Percentiles rank a stretch among this genome's conserved stretches.
phyloP scores from a whole-genome alignment of 2,329 filamentous ascomycete genomes.

The Talaromyces marneffei region DNA sequence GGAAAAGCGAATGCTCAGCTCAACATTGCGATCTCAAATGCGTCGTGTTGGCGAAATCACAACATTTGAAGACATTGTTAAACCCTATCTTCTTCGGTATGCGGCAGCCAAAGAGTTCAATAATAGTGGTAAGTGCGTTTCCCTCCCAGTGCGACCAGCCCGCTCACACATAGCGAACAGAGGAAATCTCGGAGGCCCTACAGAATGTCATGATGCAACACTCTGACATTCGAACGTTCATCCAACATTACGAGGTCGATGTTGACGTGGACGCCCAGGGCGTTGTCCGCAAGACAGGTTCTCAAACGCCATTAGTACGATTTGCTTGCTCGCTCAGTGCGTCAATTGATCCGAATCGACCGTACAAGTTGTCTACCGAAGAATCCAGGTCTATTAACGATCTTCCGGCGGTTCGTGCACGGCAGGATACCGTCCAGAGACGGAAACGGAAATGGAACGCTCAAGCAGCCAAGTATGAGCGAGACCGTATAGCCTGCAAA shows the following conservation, averaged over 20 bases:
- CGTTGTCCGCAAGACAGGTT: constrained; percentile 20
- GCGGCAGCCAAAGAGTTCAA: constrained; percentile 34
- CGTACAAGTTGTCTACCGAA: constrained; percentile 20
- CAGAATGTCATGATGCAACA: constrained; percentile 24
- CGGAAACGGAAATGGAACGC: constrained; percentile 17
- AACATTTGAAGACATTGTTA: constrained; percentile 27
- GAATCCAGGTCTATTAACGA: constrained; percentile 24
- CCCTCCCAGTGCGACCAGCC: background rate
- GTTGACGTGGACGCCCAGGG: constrained; percentile 24
- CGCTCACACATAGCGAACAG: constrained; percentile 12
- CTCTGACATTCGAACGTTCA: constrained; percentile 23
- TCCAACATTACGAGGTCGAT: constrained; percentile 24
- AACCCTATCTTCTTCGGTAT: constrained; percentile 33
- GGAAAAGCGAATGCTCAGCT: constrained; percentile 22
- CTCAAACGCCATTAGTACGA: constrained; percentile 21
- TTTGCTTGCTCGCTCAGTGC: constrained; percentile 25
- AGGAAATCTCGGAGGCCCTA: constrained; percentile 17
- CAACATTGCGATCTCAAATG: constrained; percentile 25
- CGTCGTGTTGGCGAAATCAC: constrained; percentile 28
- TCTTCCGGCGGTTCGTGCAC: constrained; percentile 15
- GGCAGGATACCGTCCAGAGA: constrained; percentile 19
- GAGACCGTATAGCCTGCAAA: constrained; percentile 14
- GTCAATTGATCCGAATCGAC: constrained; percentile 22
- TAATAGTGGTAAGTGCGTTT: constrained; percentile 29
- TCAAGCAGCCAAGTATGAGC: constrained; percentile 16